Evolutionary conservation across 495 filamentous ascomycete species (phyloP).

Genomic region (Podospora pseudopauciseta): DNA sequence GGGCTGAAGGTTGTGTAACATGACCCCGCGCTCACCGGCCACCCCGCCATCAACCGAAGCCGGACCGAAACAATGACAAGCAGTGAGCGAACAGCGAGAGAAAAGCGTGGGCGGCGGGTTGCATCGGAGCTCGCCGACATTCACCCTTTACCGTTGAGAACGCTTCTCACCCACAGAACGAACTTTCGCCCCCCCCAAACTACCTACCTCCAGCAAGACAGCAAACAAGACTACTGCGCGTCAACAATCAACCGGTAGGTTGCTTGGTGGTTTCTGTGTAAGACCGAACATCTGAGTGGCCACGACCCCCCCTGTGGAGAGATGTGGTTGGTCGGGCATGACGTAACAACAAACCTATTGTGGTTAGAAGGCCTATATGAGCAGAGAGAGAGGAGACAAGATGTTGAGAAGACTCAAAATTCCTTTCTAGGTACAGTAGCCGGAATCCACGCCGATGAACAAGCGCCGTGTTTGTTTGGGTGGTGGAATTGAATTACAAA

Average conservation of each 20-base stretch:
- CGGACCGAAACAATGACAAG: background rate
- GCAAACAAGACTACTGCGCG: background rate
- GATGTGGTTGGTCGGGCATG: conserved; percentile 8
- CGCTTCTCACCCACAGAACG: background rate
- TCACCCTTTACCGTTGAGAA: background rate
- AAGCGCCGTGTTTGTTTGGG: background rate
- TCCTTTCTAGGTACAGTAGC: background rate
- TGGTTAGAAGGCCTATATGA: background rate
- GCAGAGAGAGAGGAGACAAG: background rate
- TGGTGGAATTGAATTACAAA: too few relatives aligned
- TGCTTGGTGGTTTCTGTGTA: background rate
- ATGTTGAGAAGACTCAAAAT: background rate
- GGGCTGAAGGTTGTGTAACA: background rate
- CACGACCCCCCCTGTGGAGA: background rate
- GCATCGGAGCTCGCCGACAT: background rate
- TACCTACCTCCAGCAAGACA: background rate
- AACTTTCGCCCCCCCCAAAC: background rate
- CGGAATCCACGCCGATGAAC: conserved; percentile 11
- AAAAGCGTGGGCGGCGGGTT: background rate
- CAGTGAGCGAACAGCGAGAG: background rate
- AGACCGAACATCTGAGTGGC: background rate
- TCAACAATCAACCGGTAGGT: background rate
- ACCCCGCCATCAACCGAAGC: background rate
- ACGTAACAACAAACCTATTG: conserved; percentile 15
- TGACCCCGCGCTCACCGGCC: background rate